Evolutionary conservation across 2,329 filamentous ascomycete species (phyloP), one percentile per base, ranked within the genome.

Genomic region (Penicillium digitatum): DNA sequence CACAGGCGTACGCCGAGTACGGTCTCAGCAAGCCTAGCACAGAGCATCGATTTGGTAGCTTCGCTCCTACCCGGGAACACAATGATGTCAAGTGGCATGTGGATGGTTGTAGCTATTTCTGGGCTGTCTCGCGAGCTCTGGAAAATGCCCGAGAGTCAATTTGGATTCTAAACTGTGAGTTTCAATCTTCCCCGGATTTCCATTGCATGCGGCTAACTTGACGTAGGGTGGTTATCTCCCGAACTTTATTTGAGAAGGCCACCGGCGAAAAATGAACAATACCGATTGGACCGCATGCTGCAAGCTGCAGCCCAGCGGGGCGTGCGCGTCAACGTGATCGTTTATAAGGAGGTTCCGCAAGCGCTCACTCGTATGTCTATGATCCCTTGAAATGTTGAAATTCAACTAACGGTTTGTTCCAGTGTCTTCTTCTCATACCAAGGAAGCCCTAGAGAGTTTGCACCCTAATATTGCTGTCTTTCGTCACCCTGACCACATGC

Each of bases 291-390:
- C 73, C 83, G 85, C 47, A 86, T 95, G 85, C 82, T 96, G 45
- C 82, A 88, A 65, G 86, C 86, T 52, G 91, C 90, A 9, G 90
- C 92, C 26, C 82, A 93, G 73, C 84, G 91, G 40, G 92, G 91
- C 39, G 91, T 96, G 43, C 84, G 87, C 64, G 80, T 96, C 64
- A 87, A 92, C 64, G 81, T 95, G 48, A 91, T 96, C 50, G 89
- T 96, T 11, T 96, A 96, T 77, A 96, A 95, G 75, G 92, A 96
- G 61, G 89, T 93, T 8, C 84, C 88, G 3, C 87, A 90, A 66
- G 88, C 90, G 37, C 75, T 95, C 66, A 91, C 88, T 38, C 79
- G 87, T 90, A 80, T 81, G 87, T 84, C 65, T 49, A 56, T 71
- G 24, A 52, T 60, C 72, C 48, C 27, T 5, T n/a, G n/a, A 9